phyloP scores from a whole-genome alignment of 108 stramenopile genomes.

The Nitzschia sp. region DNA sequence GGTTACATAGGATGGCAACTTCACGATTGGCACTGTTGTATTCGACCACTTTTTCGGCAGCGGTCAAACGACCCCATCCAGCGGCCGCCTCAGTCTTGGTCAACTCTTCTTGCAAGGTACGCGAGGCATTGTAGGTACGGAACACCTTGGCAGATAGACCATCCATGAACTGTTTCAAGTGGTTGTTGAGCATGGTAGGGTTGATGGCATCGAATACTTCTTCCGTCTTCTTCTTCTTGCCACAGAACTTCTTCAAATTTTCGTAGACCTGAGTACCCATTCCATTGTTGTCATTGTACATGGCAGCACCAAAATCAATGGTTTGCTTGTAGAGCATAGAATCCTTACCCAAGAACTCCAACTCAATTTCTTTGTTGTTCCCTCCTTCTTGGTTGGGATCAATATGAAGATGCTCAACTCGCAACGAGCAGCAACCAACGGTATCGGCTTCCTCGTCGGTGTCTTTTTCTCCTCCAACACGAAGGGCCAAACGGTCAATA shows the following conservation, averaged over 20 bases:
- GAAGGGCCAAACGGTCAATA: slow-evolving; percentile 97
- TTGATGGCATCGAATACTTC: slow-evolving; percentile 96
- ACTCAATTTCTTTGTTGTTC: slow-evolving; percentile 88
- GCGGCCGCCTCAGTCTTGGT: slow-evolving; percentile 65
- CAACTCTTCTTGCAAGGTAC: slow-evolving; percentile 95
- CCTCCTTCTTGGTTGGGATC: slow-evolving; percentile 80
- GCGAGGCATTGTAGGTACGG: slow-evolving; percentile 99
- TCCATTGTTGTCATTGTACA: slow-evolving; percentile 85
- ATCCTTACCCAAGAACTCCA: slow-evolving; percentile 99
- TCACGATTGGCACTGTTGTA: slow-evolving; percentile 99
- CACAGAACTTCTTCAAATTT: slow-evolving; percentile 89
- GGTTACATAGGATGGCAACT: slow-evolving; percentile 99
- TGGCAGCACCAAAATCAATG: slow-evolving; percentile 89
- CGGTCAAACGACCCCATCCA: slow-evolving; percentile 71
- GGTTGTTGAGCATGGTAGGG: slow-evolving; percentile 87
- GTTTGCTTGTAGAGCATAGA: slow-evolving; percentile 99
- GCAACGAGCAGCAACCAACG: slow-evolving; percentile 98
- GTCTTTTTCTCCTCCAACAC: slow-evolving; percentile 99
- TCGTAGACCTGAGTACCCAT: slow-evolving; percentile 91
- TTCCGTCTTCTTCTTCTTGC: slow-evolving; percentile 83
- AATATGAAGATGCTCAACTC: slow-evolving; percentile 98
- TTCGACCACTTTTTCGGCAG: slow-evolving; percentile 91
- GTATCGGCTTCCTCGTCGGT: slow-evolving; percentile 99
- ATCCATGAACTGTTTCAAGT: slow-evolving; percentile 95
- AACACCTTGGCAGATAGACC: slow-evolving; percentile 99